phyloP scores from a whole-genome alignment of 2,329 filamentous ascomycete species.

The Colletotrichum caudatum region DNA sequence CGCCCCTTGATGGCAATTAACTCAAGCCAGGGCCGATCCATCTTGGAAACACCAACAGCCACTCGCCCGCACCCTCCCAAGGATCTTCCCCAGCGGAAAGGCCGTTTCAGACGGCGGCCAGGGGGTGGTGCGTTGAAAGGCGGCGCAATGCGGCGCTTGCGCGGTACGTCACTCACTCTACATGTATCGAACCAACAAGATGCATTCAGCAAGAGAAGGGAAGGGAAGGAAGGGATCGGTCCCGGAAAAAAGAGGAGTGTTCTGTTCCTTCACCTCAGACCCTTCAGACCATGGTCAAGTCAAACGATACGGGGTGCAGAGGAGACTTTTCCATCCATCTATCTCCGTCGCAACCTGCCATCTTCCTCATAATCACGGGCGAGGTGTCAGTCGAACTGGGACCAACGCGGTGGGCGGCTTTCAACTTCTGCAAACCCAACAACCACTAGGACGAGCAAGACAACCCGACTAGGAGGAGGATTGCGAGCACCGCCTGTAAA shows the following conservation, averaged over 20 bases:
- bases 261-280: background rate
- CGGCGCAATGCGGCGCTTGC: conserved; percentile 9
- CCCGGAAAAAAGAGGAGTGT: background rate
- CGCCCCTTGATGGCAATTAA: background rate
- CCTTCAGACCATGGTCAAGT: background rate
- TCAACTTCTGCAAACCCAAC: background rate
- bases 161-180: background rate
- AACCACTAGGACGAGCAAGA: background rate
- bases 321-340: background rate
- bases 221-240: conserved; percentile 1
- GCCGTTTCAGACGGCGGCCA: conserved; percentile 35
- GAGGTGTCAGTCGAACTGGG: background rate
- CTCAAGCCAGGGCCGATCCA: background rate
- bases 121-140: background rate
- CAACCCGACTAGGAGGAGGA: background rate
- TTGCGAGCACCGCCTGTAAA: background rate
- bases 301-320: conserved; percentile 14
- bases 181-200: background rate
- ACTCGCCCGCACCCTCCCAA: conserved; percentile 4
- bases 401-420: background rate
- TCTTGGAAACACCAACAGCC: background rate
- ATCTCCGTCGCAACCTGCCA: background rate
- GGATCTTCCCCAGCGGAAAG: conserved; percentile 32
- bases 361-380: background rate
- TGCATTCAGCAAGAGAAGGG: background rate